A percentile compares a stretch with the other conserved stretches of the same genome.
Conservation (phyloP, 371 early-diverging fungal genomes). For the Saksenaea vasiformis region DNA sequence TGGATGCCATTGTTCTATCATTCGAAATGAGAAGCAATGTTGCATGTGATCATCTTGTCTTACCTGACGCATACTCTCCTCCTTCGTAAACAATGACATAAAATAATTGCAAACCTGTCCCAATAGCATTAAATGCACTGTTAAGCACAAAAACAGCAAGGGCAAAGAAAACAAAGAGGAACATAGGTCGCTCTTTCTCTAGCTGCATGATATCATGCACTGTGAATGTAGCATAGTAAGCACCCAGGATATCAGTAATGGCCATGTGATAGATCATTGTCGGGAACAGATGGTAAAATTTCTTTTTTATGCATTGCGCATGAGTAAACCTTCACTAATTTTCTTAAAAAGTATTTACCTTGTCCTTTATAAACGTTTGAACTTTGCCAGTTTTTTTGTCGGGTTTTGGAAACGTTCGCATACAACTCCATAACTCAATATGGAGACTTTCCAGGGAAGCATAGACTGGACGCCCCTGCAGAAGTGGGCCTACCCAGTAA, state of each 20-base stretch:
- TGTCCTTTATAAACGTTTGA: slow-evolving; percentile 30
- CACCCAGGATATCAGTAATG: slow-evolving; percentile 26
- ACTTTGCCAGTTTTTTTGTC: slow-evolving; percentile 22
- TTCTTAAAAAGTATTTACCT: slow-evolving; percentile 15
- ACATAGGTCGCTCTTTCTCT: slow-evolving; percentile 15
- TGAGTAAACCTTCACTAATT: too few species aligned
- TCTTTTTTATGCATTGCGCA: slow-evolving; percentile 17
- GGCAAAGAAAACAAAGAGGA: slow-evolving; percentile 26
- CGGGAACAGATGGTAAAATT: slow-evolving; percentile 37
- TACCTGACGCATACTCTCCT: slow-evolving; percentile 42
- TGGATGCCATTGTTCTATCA: slow-evolving; percentile 39
- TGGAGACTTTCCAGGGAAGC: slow-evolving; percentile 21
- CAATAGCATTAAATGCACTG: slow-evolving; percentile 31
- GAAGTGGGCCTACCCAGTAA: slow-evolving; percentile 33
- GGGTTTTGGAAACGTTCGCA: slow-evolving; percentile 40
- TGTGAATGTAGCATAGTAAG: slow-evolving; percentile 27
- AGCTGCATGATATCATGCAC: slow-evolving; percentile 19
- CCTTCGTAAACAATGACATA: slow-evolving; percentile 34
- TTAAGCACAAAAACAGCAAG: slow-evolving; percentile 17
- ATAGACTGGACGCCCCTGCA: slow-evolving; percentile 31
- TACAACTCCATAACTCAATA: slow-evolving; percentile 35
- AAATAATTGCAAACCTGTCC: slow-evolving; percentile 29
- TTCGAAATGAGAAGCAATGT: not conserved
- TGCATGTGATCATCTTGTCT: not conserved
- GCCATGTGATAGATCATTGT: slow-evolving; percentile 13